A percentile compares a stretch with the other conserved stretches of the same genome.
phyloP scores from a whole-genome alignment of 345 rosid species.

The Populus nigra region DNA sequence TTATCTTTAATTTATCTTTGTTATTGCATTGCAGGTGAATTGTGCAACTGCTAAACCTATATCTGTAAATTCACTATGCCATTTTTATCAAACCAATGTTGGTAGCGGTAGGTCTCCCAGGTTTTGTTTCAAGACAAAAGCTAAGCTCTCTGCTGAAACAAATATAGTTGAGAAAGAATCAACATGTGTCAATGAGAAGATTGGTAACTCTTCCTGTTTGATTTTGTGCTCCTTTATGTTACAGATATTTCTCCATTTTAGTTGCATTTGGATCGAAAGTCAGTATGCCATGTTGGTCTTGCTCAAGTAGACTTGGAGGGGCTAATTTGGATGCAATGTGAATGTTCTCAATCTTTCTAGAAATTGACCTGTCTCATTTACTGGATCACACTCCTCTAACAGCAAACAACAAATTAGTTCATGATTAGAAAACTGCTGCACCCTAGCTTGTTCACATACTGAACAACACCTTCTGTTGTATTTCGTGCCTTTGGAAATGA shows the following conservation, averaged over 20 bases:
- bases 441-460: background rate
- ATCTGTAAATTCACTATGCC: slow-evolving; percentile 22
- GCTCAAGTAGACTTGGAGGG: too few relatives aligned
- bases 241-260: background rate
- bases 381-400: background rate
- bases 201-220: slow-evolving; percentile 36
- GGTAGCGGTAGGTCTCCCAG: slow-evolving; percentile 29
- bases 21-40: slow-evolving; percentile 28
- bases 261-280: background rate
- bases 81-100: slow-evolving; percentile 18
- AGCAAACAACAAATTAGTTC: background rate
- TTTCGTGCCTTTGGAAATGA: background rate
- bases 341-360: background rate
- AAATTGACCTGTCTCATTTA: background rate
- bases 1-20: background rate
- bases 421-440: background rate
- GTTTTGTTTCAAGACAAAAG: slow-evolving; percentile 40
- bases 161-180: slow-evolving; percentile 50
- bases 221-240: background rate
- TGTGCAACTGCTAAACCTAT: slow-evolving; percentile 19
- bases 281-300: too few relatives aligned
- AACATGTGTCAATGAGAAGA: slow-evolving; percentile 29
- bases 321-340: background rate
- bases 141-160: slow-evolving; percentile 50
- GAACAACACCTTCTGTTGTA: background rate